Percentiles rank a stretch among this genome's conserved stretches.
phyloP scores from a whole-genome alignment of 208 protist genomes.

The Chromosphaera perkinsii region DNA sequence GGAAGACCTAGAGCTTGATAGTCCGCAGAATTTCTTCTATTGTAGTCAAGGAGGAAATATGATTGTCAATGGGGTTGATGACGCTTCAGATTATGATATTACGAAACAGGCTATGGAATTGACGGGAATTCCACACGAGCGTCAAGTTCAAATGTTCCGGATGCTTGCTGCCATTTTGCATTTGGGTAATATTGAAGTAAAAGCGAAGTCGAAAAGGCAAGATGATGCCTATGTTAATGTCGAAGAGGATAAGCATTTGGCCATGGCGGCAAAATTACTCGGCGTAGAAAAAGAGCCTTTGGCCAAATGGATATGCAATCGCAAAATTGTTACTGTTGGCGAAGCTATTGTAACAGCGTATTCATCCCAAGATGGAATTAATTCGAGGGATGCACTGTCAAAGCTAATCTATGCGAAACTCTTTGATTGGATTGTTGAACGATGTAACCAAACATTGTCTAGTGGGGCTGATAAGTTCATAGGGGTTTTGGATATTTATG shows the following conservation, averaged over 20 bases:
- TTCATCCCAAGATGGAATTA: too few species aligned
- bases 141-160: conserved; percentile 20
- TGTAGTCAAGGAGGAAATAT: too few species aligned
- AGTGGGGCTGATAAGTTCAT: conserved; percentile 38
- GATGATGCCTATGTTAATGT: neutral
- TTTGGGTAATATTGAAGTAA: conserved; percentile 74
- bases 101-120: neutral
- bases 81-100: conserved; percentile 3
- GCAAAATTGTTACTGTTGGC: conserved; percentile 45
- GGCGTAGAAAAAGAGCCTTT: conserved; percentile 59
- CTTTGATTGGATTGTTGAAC: conserved; percentile 88
- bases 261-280: conserved; percentile 57
- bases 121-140: conserved; percentile 8
- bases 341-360: too few species aligned
- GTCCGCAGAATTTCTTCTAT: neutral
- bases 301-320: conserved; percentile 61
- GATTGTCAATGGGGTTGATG: too few species aligned
- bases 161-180: conserved; percentile 78
- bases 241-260: conserved; percentile 10
- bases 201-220: conserved; percentile 25
- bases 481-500: conserved; percentile 58
- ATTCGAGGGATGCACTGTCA: conserved; percentile 54
- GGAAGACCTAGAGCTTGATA: conserved; percentile 13
- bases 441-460: conserved; percentile 76
- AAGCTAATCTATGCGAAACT: conserved; percentile 75